Evolutionary conservation across 1,284 basidiomycete genomes (phyloP).

Genomic region (Afroboletus lepidellus): DNA sequence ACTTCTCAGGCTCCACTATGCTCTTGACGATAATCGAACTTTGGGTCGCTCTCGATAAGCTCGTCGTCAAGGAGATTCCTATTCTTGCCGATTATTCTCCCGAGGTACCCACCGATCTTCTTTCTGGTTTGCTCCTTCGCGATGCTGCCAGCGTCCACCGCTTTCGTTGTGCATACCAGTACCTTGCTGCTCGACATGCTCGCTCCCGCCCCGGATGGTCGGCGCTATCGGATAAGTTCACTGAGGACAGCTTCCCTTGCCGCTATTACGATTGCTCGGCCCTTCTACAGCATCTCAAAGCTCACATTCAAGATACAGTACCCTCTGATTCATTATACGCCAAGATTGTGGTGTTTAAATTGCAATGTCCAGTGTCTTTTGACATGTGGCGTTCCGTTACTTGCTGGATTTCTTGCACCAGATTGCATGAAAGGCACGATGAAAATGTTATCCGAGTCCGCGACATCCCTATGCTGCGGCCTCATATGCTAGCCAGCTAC

Average conservation of each 20-base stretch:
- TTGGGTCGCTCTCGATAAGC: neutral
- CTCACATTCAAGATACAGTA: neutral
- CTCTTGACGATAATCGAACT: neutral
- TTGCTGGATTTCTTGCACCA: neutral
- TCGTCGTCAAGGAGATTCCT: neutral
- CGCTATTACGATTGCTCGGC: constrained; percentile 2
- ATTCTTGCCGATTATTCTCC: neutral
- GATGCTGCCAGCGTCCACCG: neutral
- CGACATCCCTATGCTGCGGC: neutral
- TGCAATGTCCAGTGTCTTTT: neutral
- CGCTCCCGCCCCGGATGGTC: neutral
- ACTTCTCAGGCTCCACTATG: neutral
- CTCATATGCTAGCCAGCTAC: neutral
- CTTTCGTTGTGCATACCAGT: neutral
- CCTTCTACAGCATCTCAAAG: neutral
- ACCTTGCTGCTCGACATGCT: neutral
- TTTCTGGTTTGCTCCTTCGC: neutral
- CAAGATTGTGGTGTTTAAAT: neutral
- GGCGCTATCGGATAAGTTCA: constrained; percentile 9
- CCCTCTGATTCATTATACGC: neutral
- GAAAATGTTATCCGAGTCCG: neutral
- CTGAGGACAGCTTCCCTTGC: constrained; percentile 20
- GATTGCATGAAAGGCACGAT: neutral
- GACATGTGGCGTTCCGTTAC: neutral
- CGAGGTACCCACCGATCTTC: neutral